phyloP scores from a whole-genome alignment of 2,329 filamentous ascomycete genomes.

The Colletotrichum sojae region DNA sequence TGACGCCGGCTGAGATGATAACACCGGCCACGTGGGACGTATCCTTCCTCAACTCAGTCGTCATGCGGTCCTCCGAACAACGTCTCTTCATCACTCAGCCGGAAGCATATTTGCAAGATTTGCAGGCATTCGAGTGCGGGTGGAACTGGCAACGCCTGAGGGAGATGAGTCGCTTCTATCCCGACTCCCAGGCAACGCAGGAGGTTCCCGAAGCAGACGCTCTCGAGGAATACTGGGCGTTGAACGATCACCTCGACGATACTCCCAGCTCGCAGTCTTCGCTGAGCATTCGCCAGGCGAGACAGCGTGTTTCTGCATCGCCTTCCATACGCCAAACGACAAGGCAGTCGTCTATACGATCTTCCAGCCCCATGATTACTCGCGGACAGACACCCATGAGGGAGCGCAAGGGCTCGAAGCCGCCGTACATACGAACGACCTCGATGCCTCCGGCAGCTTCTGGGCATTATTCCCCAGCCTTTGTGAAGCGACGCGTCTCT shows the following conservation, averaged over 20 bases:
- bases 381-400: slow-evolving; percentile 59
- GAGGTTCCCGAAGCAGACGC: slow-evolving; percentile 74
- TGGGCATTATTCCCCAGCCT: slow-evolving; percentile 55
- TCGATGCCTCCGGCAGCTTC: slow-evolving; percentile 64
- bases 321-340: slow-evolving; percentile 59
- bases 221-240: slow-evolving; percentile 77
- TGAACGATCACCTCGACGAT: slow-evolving; percentile 75
- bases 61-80: slow-evolving; percentile 79
- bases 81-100: slow-evolving; percentile 83
- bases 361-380: slow-evolving; percentile 51
- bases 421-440: slow-evolving; percentile 64
- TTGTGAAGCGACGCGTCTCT: slow-evolving; percentile 60
- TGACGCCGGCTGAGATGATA: slow-evolving; percentile 79
- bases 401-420: slow-evolving; percentile 59
- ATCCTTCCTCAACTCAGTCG: slow-evolving; percentile 77
- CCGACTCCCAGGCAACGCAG: slow-evolving; percentile 52
- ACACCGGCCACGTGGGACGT: slow-evolving; percentile 81
- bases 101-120: slow-evolving; percentile 80
- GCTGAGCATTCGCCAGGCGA: slow-evolving; percentile 58
- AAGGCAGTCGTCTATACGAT: slow-evolving; percentile 53
- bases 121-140: slow-evolving; percentile 63
- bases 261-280: slow-evolving; percentile 61
- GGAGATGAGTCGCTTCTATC: slow-evolving; percentile 71
- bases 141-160: slow-evolving; percentile 82
- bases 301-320: slow-evolving; percentile 57